Percentiles rank a stretch among this genome's conserved stretches.
Conservation (phyloP, 768 basidiomycete species). For the Boletellus ananas region DNA sequence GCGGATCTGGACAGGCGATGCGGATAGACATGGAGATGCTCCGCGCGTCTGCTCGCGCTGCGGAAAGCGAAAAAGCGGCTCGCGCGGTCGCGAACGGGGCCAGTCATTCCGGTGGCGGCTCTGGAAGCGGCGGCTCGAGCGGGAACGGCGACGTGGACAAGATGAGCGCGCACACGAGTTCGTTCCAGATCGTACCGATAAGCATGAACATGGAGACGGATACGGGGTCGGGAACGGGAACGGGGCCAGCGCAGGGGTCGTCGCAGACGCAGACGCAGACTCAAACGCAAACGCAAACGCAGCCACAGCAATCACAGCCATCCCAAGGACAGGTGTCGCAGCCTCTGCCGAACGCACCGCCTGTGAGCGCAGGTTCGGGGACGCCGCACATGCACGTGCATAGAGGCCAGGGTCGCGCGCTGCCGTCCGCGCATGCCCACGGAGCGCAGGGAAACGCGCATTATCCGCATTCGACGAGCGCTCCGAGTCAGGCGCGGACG, state of each 20-base stretch:
- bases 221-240: conserved; percentile 9
- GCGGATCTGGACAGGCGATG: conserved; percentile 39
- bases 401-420: conserved; percentile 7
- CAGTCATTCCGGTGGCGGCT: conserved; percentile 15
- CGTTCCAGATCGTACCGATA: conserved; percentile 49
- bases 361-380: conserved; percentile 1
- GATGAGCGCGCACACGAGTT: conserved; percentile 48
- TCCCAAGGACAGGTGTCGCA: conserved; percentile 8
- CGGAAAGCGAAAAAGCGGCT: conserved; percentile 37
- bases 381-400: conserved; percentile 15
- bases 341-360: background rate
- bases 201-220: conserved; percentile 20
- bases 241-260: background rate
- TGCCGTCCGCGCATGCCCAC: conserved; percentile 1
- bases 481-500: conserved; percentile 1
- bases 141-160: conserved; percentile 22
- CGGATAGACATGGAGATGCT: conserved; percentile 74
- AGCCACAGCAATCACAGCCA: background rate
- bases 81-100: conserved; percentile 28
- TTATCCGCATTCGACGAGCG: conserved; percentile 2
- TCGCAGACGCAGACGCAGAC: conserved; percentile 1
- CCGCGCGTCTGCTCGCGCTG: conserved; percentile 66
- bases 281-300: conserved; percentile 1
- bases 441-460: conserved; percentile 2
- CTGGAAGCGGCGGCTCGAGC: conserved; percentile 5